These are phyloP conservation scores for Coemansia sp. DNA, from an alignment of 192 early-diverging fungal genomes.

Conservation along the genomic window DNA sequence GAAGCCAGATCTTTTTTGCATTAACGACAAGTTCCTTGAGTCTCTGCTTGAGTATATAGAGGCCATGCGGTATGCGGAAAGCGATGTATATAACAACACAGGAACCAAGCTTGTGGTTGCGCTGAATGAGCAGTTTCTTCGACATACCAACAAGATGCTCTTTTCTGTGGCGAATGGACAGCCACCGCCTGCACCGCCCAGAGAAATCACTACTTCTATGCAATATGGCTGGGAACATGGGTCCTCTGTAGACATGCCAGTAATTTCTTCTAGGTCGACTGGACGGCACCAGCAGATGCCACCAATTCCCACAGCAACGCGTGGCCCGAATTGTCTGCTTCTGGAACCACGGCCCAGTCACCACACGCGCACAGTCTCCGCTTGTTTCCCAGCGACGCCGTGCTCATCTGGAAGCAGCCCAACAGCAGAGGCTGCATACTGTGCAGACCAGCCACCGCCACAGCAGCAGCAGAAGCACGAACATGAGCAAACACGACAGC, in stretches of 20 bases:
- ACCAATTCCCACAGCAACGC: background rate
- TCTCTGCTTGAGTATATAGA: conserved; percentile 52
- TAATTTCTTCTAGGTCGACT: conserved; percentile 4
- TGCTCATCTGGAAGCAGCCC: background rate
- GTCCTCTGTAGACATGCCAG: background rate
- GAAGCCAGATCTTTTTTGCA: conserved; percentile 30
- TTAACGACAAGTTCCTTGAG: conserved; percentile 33
- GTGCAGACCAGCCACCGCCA: background rate
- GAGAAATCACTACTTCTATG: background rate
- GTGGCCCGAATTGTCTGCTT: background rate
- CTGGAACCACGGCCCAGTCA: background rate
- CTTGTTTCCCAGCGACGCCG: background rate
- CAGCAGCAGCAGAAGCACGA: background rate
- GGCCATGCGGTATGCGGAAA: conserved; percentile 52
- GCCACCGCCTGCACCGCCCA: background rate
- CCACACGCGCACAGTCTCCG: conserved; percentile 13
- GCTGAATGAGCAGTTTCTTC: conserved; percentile 47
- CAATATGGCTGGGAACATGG: background rate
- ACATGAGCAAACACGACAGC: background rate
- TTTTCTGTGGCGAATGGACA: background rate
- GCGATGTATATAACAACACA: conserved; percentile 54
- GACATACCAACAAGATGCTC: background rate
- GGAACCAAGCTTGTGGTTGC: conserved; percentile 55
- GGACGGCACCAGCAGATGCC: conserved; percentile 5
- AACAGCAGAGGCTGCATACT: background rate